phyloP scores from a whole-genome alignment of 768 basidiomycete species.

The Naganishia kalamii region DNA sequence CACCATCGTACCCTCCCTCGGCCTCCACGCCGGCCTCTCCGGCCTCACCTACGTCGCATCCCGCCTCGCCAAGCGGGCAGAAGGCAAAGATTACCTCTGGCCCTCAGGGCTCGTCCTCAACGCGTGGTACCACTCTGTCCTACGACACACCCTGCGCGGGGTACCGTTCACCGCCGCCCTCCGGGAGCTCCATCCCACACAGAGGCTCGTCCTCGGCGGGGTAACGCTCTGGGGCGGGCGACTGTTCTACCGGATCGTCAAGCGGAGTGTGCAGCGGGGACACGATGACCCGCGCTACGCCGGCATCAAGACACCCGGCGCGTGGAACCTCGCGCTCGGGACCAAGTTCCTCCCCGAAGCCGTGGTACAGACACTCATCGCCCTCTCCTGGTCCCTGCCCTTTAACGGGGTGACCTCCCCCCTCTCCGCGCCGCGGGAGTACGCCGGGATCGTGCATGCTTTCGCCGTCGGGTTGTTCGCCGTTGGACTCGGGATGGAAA shows the following conservation, averaged over 20 bases:
- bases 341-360: constrained; percentile 28
- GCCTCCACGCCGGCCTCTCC: constrained; percentile 27
- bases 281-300: constrained; percentile 34
- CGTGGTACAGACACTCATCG: constrained; percentile 32
- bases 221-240: constrained; percentile 29
- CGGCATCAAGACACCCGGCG: constrained; percentile 9
- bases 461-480: constrained; percentile 27
- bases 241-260: constrained; percentile 18
- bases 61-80: constrained; percentile 21
- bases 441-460: constrained; percentile 17
- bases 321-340: constrained; percentile 27
- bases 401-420: not conserved
- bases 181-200: constrained; percentile 23
- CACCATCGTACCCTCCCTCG: constrained; percentile 32
- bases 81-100: constrained; percentile 34
- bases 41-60: constrained; percentile 27
- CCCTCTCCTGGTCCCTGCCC: constrained; percentile 29
- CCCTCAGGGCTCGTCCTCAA: constrained; percentile 26
- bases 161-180: constrained; percentile 21
- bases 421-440: constrained; percentile 8
- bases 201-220: constrained; percentile 29
- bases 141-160: constrained; percentile 11
- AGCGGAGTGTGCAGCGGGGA: constrained; percentile 1
- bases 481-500: constrained; percentile 28
- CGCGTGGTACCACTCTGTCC: constrained; percentile 29